Evolutionary conservation across 2,329 filamentous ascomycete species (phyloP), one percentile per base, ranked within the genome.

Genomic region (Orbilia javanica): DNA sequence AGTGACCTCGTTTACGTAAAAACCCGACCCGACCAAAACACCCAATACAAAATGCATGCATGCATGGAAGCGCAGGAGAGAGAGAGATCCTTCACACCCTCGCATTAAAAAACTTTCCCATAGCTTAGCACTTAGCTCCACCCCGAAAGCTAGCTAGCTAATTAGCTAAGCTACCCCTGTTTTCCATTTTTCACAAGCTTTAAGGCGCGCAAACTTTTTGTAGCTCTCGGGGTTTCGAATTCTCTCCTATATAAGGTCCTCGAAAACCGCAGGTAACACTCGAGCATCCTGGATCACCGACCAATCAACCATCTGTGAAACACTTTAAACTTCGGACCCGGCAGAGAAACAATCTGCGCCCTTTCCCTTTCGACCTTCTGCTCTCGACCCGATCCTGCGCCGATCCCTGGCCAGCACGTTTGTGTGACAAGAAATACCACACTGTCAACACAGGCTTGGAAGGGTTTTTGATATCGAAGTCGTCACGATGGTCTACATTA

Each of bases 401-500:
- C 8, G 25, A n/a, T 10, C 29, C 27, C 20, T 6, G 18, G 20
- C 53, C 25, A 39, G 34, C 31, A 18, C 11, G 31, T 31, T 48
- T 20, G 1, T n/a, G 22, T 8, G n/a, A 20, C 1, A 1, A 22
- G 67, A 71, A 77, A 77, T 77, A 77, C 66, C 73, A 77, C 73
- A 55, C 15, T 7, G 15, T 27, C 73, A 77, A 77, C 73, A 18
- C 73, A 66, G 3, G 62, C 11, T 39, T n/a, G n/a, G n/a, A n/a
- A n/a, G n/a, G n/a, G n/a, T n/a, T n/a, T 48, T 2, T 13, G 8
- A 34, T 20, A 34, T 64, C 36, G 0, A 27, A 25, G 25, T 22
- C 31, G 44, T 66, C 81, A 84, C 79, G 8, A 89, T 90, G 88
- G 88, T 89, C 36, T 84, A 87, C 60, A 87, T 92, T 79, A 85